Percentiles rank a stretch among this genome's conserved stretches.
These are phyloP conservation scores for Taiozyma sp. DNA, from an alignment of 1,139 yeast species.

Conservation along the genomic window DNA sequence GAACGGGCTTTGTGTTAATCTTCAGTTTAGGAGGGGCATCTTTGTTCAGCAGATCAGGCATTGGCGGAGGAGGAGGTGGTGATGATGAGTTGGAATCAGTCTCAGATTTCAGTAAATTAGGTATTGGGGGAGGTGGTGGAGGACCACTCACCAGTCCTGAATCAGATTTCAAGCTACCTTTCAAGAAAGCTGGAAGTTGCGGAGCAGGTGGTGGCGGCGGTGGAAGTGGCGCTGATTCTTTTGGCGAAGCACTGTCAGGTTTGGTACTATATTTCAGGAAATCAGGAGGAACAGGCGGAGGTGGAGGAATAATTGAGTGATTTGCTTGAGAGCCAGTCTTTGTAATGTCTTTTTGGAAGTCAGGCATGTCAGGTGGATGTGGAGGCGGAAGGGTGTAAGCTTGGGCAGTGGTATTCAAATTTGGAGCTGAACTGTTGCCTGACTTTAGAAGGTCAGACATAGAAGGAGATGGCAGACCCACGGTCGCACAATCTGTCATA, in stretches of 20 bases:
- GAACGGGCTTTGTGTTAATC: neutral
- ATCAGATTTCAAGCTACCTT: constrained; percentile 1
- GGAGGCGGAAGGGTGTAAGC: neutral
- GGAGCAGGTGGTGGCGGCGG: constrained; percentile 33
- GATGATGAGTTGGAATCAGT: neutral
- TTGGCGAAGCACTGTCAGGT: neutral
- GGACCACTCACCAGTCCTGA: constrained; percentile 25
- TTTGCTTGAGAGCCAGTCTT: constrained; percentile 6
- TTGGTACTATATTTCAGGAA: constrained; percentile 10
- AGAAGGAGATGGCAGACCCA: neutral
- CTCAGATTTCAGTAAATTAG: constrained; percentile 18
- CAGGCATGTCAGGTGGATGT: neutral
- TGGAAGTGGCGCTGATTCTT: constrained; percentile 25
- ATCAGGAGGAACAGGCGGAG: constrained; percentile 25
- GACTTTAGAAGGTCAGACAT: neutral
- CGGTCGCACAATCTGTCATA: neutral
- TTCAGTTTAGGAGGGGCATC: constrained; percentile 15
- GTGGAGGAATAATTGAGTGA: constrained; percentile 31
- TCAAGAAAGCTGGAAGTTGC: constrained; percentile 6
- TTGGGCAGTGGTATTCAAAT: neutral
- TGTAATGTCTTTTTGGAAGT: neutral
- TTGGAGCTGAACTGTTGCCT: neutral
- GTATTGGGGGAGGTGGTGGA: constrained; percentile 28
- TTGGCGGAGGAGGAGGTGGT: constrained; percentile 32
- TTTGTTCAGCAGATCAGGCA: constrained; percentile 20